phyloP scores from a whole-genome alignment of 495 filamentous ascomycete species.

The Talaromyces trachyspermus region DNA sequence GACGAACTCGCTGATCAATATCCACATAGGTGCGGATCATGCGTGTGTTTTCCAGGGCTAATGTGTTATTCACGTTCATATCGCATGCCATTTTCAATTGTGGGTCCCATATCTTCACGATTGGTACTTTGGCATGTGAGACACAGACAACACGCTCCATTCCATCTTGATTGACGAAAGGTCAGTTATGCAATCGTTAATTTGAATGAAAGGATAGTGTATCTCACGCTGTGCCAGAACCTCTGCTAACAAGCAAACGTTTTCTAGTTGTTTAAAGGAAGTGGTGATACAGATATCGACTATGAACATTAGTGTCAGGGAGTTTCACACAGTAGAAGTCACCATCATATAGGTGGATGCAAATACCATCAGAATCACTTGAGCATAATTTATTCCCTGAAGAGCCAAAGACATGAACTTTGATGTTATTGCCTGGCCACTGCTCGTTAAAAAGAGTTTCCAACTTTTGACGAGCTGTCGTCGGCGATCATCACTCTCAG shows the following conservation, averaged over 20 bases:
- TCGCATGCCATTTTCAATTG: conserved; percentile 87
- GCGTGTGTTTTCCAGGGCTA: conserved; percentile 90
- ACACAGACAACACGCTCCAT: conserved; percentile 96
- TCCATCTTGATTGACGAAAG: conserved; percentile 54
- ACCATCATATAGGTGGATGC: too few species aligned
- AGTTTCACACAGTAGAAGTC: neutral
- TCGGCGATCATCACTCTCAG: conserved; percentile 68
- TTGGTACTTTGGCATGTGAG: conserved; percentile 89
- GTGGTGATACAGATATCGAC: conserved; percentile 98
- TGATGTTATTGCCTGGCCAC: conserved; percentile 87
- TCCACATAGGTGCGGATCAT: conserved; percentile 98
- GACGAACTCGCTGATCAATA: conserved; percentile 84
- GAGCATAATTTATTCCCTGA: conserved; percentile 94
- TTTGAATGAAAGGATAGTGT: conserved; percentile 1
- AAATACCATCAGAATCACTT: conserved; percentile 90
- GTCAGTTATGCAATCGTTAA: conserved; percentile 3
- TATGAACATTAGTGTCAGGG: conserved; percentile 29
- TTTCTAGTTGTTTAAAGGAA: conserved; percentile 72
- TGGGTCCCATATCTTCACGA: conserved; percentile 98
- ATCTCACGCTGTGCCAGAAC: conserved; percentile 74
- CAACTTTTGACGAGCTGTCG: conserved; percentile 74
- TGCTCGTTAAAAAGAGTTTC: conserved; percentile 77
- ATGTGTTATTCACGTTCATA: conserved; percentile 97
- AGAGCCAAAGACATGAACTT: conserved; percentile 91
- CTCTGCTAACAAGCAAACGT: conserved; percentile 79